Base-by-base conservation (phyloP, 768 basidiomycete species). In the Punctularia strigosozonata region DNA sequence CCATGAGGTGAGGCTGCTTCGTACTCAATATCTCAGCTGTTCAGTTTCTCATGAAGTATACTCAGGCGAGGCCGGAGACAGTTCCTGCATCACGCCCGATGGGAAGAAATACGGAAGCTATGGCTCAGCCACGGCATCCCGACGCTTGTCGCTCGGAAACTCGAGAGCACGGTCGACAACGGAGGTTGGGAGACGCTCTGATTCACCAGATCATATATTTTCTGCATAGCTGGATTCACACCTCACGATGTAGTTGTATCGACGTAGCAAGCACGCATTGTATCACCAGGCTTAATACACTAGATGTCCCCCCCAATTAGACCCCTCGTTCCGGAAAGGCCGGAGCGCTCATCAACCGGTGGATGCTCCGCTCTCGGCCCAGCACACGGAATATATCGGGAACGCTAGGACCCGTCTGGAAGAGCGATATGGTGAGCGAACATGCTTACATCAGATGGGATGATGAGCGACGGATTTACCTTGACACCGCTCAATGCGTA, bases 131-230 rank as follows among this genome's bases (percentile, higher is more conserved):
- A 97, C 43, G 79, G 80, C 8, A 82, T 98, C 32, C 89, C 94
- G 2, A 92, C 86, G 2, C 65, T 86, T 25, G 82, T 94, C 18
- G 88, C 95, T 3, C 69, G 95, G 37, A 87, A 86, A 55, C 52
- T 97, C 42, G 94, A 98, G 55, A 73, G 84, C 46, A 77, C 76
- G 12, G 69, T 88, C 13, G 92, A 95, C 54, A 79, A 72, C 22
- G 89, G 92, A n/a, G 91, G 91, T 17, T 97, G 91, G 92, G 85
- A 87, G 51, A 83, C 80, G 42, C 57, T 94, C 36, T 92, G 18
- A 34, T 8, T 10, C 10, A n/a, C n/a, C n/a, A n/a, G n/a, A n/a
- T n/a, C n/a, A n/a, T n/a, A n/a, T n/a, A n/a, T n/a, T n/a, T n/a
- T n/a, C n/a, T n/a, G n/a, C n/a, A n/a, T n/a, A n/a, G n/a, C n/a